phyloP scores from a whole-genome alignment of 108 stramenopile genomes.

The Asterionellopsis glacialis region DNA sequence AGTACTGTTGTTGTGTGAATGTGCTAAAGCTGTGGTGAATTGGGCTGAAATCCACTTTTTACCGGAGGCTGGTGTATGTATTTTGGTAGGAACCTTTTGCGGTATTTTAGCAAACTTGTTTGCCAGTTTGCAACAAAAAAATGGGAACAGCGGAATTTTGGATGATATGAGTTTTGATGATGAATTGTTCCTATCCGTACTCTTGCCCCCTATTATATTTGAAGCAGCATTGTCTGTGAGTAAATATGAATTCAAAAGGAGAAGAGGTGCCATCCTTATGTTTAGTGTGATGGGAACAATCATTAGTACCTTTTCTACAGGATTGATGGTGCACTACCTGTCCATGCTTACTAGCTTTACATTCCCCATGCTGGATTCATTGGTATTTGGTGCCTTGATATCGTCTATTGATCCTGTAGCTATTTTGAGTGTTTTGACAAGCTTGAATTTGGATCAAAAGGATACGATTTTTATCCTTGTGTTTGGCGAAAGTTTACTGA shows the following conservation, averaged over 20 bases:
- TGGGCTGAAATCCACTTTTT: constrained; percentile 21
- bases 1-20: constrained; percentile 40
- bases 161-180: constrained; percentile 61
- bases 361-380: constrained; percentile 61
- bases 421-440: constrained; percentile 66
- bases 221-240: constrained; percentile 72
- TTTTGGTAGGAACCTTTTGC: constrained; percentile 12
- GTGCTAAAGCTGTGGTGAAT: constrained; percentile 38
- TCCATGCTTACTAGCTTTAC: constrained; percentile 24
- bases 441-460: constrained; percentile 67
- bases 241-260: constrained; percentile 70
- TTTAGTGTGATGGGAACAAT: constrained; percentile 80
- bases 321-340: constrained; percentile 51
- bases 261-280: constrained; percentile 65
- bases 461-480: constrained; percentile 85
- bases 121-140: neutral
- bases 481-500: constrained; percentile 93
- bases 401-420: constrained; percentile 90
- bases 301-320: constrained; percentile 61
- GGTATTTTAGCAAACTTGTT: constrained; percentile 5
- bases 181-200: constrained; percentile 75
- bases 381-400: constrained; percentile 86
- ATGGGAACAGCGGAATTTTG: neutral
- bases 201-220: constrained; percentile 87
- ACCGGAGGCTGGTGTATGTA: constrained; percentile 22